Percentiles rank a stretch among this genome's conserved stretches.
Conservation (phyloP, 805 yeast species). For the Nakazawaea anatomiae region DNA sequence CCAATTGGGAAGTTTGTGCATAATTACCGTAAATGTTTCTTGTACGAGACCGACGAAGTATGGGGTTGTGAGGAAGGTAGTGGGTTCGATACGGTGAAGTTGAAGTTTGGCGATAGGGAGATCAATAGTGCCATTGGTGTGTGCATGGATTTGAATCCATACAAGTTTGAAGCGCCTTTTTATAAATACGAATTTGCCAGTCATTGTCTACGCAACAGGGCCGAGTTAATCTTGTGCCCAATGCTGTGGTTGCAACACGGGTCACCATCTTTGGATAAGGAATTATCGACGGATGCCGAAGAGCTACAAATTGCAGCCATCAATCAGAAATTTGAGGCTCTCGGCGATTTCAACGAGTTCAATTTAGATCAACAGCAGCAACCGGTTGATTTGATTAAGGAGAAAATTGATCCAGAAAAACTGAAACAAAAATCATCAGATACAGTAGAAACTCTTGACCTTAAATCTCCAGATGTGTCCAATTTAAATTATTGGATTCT, state of each 20-base stretch:
- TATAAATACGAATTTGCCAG: slow-evolving; percentile 63
- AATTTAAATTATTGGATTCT: slow-evolving; percentile 71
- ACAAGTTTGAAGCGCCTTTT: slow-evolving; percentile 78
- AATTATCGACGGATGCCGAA: slow-evolving; percentile 17
- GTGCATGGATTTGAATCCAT: slow-evolving; percentile 92
- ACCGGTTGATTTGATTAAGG: background rate
- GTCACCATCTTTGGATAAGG: slow-evolving; percentile 31
- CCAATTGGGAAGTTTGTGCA: slow-evolving; percentile 52
- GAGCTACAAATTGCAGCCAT: slow-evolving; percentile 10
- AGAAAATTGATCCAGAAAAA: background rate
- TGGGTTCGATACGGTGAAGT: slow-evolving; percentile 48
- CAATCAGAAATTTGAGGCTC: background rate
- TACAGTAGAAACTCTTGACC: slow-evolving; percentile 3
- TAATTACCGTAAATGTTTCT: slow-evolving; percentile 70
- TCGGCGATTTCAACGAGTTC: background rate
- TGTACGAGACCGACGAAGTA: slow-evolving; percentile 70
- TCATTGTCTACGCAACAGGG: slow-evolving; percentile 39
- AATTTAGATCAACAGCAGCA: slow-evolving; percentile 15
- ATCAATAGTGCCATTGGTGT: slow-evolving; percentile 65
- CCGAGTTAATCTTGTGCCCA: slow-evolving; percentile 63
- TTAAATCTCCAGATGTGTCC: slow-evolving; percentile 32
- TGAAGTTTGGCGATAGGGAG: slow-evolving; percentile 24
- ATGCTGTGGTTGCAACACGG: slow-evolving; percentile 76
- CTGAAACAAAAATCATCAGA: background rate
- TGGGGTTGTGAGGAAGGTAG: slow-evolving; percentile 81